A percentile compares a stretch with the other conserved stretches of the same genome.
Evolutionary conservation across 495 filamentous ascomycete species (phyloP).

Genomic region (Penicillium pulvis): DNA sequence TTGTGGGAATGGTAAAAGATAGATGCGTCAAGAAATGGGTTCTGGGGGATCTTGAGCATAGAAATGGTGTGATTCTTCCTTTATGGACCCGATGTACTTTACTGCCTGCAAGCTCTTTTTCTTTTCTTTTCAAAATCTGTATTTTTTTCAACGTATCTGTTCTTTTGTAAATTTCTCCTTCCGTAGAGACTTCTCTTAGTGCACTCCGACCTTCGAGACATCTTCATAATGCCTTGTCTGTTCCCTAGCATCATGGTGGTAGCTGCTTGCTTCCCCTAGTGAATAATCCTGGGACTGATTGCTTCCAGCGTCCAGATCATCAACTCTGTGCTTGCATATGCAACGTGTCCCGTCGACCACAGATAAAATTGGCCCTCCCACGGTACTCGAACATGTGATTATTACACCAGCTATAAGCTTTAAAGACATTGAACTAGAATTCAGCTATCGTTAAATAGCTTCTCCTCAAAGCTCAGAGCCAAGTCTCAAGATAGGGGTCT

Average conservation of each 20-base stretch:
- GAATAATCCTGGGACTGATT: background rate
- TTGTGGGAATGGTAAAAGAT: constrained; percentile 50
- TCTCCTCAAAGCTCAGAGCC: background rate
- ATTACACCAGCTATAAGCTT: no score
- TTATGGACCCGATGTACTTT: constrained; percentile 59
- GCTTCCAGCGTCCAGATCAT: background rate
- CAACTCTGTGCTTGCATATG: background rate
- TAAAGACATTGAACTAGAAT: background rate
- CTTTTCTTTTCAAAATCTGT: constrained; percentile 44
- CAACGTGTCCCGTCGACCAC: background rate
- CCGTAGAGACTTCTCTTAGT: no score
- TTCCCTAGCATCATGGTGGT: no score
- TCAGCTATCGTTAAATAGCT: background rate
- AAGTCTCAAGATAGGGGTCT: background rate
- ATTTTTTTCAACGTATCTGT: constrained; percentile 27
- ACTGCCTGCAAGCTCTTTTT: constrained; percentile 56
- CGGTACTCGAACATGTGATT: no score
- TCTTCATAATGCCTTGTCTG: no score
- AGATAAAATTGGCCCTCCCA: background rate
- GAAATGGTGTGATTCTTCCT: constrained; percentile 47
- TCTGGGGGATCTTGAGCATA: constrained; percentile 48
- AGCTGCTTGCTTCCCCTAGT: background rate
- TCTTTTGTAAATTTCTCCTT: constrained; percentile 3
- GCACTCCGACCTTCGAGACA: no score
- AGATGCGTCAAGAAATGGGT: constrained; percentile 48